Base-by-base conservation (phyloP, 495 filamentous ascomycete species). In the Trichoderma virens region DNA sequence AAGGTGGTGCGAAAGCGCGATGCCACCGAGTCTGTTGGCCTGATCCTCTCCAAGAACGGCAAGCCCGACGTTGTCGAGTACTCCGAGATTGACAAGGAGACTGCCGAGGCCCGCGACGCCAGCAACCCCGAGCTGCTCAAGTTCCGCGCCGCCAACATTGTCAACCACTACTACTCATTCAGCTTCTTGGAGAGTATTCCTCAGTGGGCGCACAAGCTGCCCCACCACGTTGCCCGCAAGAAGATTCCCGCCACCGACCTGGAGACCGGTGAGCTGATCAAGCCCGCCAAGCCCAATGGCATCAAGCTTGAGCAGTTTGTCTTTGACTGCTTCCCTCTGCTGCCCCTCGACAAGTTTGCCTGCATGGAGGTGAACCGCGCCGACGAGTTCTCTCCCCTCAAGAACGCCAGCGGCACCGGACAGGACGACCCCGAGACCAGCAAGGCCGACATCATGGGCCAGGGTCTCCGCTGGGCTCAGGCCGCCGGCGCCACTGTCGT, bases 231-330 rank as follows among this genome's bases (percentile, higher is more conserved):
- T 59, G 94, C 94, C 38, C 84, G 86, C 70, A 99, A 99, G 89
- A 99, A 99, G 89, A 99, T 99, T 66, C 91, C 93, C 9, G 89
- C 86, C 75, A 83, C 91, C 64, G 83, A 97, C 70, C 78, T 84
- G 4, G 83, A 88, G 70, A 88, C 79, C 23, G 94, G 91, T 65
- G 86, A 90, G 70, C 81, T 81, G 3, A 80, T 95, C 73, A 96
- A 97, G 81, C 93, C 94, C 0, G 83, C 88, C 70, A 94, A 92
- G 79, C 90, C 94, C 30, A 99, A 99, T 72, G 94, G 94, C 61
- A 91, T 99, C 82, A 99, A 99, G 80, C 83, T 99, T 60, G 94
- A 99, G 81, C 95, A 97, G 75, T 99, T 98, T 68, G 92, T 99
- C 62, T 99, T 99, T 76, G 94, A 99, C 75, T 91, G 94, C 69